Evolutionary conservation across 2,329 filamentous ascomycete genomes (phyloP).

Genomic region (Canariomyces notabilis): DNA sequence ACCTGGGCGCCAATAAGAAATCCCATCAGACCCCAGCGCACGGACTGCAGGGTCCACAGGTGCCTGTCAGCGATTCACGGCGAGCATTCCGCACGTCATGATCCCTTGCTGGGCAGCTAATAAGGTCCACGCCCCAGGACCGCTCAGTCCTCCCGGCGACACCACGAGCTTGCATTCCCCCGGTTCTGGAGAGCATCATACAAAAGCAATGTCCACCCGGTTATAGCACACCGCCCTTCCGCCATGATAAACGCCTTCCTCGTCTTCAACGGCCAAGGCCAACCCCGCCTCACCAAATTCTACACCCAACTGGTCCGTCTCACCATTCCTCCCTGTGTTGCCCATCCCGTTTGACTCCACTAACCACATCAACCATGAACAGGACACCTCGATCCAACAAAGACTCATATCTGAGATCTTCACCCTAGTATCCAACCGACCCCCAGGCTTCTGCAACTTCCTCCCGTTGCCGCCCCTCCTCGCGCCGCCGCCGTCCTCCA

Average conservation of each 20-base stretch:
- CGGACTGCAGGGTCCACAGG: not conserved
- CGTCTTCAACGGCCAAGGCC: constrained; percentile 97
- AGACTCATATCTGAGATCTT: constrained; percentile 97
- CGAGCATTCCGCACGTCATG: constrained; percentile 13
- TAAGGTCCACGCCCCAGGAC: constrained; percentile 5
- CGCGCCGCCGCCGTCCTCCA: constrained; percentile 57
- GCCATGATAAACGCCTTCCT: constrained; percentile 97
- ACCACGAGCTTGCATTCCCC: not conserved
- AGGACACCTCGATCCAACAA: constrained; percentile 98
- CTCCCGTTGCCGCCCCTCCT: constrained; percentile 70
- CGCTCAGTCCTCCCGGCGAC: not conserved
- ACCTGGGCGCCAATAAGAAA: rapidly evolving
- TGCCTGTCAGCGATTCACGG: not conserved
- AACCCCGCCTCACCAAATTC: constrained; percentile 95
- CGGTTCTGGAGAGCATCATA: too few species aligned
- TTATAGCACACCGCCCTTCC: not conserved
- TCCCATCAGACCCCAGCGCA: too few species aligned
- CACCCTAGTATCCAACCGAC: constrained; percentile 85
- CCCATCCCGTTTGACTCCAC: not conserved
- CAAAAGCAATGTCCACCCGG: not conserved
- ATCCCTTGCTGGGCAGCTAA: too few species aligned
- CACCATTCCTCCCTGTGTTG: not conserved
- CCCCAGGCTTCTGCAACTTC: constrained; percentile 94
- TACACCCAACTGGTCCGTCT: constrained; percentile 81
- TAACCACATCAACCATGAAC: constrained; percentile 7